phyloP scores from a whole-genome alignment of 768 basidiomycete genomes.

The Russula emetica region DNA sequence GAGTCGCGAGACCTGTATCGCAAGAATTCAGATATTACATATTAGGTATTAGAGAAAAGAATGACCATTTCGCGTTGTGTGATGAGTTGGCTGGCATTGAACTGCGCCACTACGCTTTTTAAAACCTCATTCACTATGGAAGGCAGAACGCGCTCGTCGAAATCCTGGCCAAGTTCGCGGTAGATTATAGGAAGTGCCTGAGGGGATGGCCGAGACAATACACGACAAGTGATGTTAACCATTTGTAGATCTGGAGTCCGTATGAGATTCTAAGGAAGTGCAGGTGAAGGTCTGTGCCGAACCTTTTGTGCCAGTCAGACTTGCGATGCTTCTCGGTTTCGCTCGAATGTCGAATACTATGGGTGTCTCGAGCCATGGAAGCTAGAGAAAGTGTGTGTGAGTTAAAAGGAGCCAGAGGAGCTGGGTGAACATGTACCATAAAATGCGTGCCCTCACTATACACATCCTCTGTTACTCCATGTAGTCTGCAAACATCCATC shows the following conservation, averaged over 20 bases:
- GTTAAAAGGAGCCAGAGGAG: background rate
- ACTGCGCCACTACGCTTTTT: slow-evolving; percentile 98
- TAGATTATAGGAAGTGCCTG: slow-evolving; percentile 83
- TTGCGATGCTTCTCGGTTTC: slow-evolving; percentile 94
- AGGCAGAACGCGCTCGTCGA: slow-evolving; percentile 94
- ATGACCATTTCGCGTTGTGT: slow-evolving; percentile 94
- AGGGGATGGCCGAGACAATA: slow-evolving; percentile 82
- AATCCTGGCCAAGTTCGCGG: slow-evolving; percentile 93
- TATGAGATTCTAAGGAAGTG: slow-evolving; percentile 27
- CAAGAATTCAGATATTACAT: slow-evolving; percentile 10
- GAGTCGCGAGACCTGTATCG: slow-evolving; percentile 77
- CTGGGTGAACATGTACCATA: slow-evolving; percentile 48
- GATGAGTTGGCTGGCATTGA: slow-evolving; percentile 97
- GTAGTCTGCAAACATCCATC: slow-evolving; percentile 46
- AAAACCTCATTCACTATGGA: slow-evolving; percentile 97
- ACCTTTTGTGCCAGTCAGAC: slow-evolving; percentile 98
- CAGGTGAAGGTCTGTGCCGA: slow-evolving; percentile 31
- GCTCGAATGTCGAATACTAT: slow-evolving; percentile 97
- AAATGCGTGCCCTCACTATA: slow-evolving; percentile 95
- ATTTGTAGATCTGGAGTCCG: slow-evolving; percentile 71
- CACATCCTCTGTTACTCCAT: slow-evolving; percentile 77
- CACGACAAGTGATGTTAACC: slow-evolving; percentile 97
- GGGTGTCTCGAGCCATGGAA: slow-evolving; percentile 97
- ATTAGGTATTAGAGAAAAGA: background rate
- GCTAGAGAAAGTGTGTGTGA: slow-evolving; percentile 40